Evolutionary conservation across 495 filamentous ascomycete genomes (phyloP), one percentile per base, ranked within the genome.

Genomic region (Penicillium tannophilum): DNA sequence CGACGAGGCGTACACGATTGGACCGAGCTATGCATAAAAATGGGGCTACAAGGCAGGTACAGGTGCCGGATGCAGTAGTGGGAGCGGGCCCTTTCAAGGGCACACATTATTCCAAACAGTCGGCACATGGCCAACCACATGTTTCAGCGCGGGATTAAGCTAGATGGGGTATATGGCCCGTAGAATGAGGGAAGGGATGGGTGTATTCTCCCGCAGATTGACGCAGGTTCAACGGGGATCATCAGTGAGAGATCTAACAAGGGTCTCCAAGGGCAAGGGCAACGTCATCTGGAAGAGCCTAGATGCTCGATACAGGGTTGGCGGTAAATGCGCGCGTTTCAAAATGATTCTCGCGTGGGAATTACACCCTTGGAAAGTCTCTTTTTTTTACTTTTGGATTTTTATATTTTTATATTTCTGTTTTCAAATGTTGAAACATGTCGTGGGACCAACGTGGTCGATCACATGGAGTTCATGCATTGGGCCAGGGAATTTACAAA

Each of bases 401-500:
- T 48, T 52, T 43, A n/a, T 17, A 6, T 51, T 26, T 24, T 56
- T 36, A 31, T n/a, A 20, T 12, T 56, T 36, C 36, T 56, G 10
- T 9, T 56, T 56, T 43, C 9, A 9, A 10, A 30, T 5, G 20
- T 55, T 47, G 16, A 17, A 71, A 67, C 63, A 62, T 61, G 58
- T 73, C 55, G 66, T 59, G 61, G 66, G 62, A 52, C 60, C 55
- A 76, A 73, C 72, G 72, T 75, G 69, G 72, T 63, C 61, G 66
- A 72, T 76, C 70, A 59, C 67, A 69, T 71, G 65, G 61, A 54
- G 58, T 58, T 65, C 52, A 61, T 60, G 65, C 63, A 66, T 54
- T 63, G 58, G 57, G 50, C 47, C 58, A 66, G 56, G 54, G 54
- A 58, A 31, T 20, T 31, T n/a, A 24, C 4, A 28, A 28, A 28